Base-by-base conservation (phyloP, 345 rosid species). In the Draba incana region DNA sequence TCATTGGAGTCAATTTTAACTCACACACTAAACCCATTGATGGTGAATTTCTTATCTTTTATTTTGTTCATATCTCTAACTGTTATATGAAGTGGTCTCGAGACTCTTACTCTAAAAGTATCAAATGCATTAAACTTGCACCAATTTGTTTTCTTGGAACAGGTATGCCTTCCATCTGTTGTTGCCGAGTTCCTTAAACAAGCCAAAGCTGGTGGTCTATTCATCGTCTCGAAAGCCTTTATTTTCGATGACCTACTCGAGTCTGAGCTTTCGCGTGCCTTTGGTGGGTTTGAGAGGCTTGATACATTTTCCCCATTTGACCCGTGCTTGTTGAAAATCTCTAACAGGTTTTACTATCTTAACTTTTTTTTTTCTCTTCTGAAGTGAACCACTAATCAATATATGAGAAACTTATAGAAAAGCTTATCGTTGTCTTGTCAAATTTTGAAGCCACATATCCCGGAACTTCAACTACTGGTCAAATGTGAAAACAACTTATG, bases 271-370 rank as follows among this genome's bases (percentile, higher is more conserved):
- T 90, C 96, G 23, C 74, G 73, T 77, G 88, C 80, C 46, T 87
- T 76, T 78, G 92, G 91, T 30, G 96, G 98, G 48, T 57, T 77
- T 50, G 92, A 89, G 69, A 85, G 98, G 84, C 90, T 90, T 44
- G 97, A 90, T 76, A 84, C 80, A 81, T 92, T 92, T 80, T 92
- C 90, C 69, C 98, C 97, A 0, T 90, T 88, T 30, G 96, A 90
- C 55, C 97, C 93, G 0, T 90, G 88, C 69, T 81, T 90, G 81
- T 77, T 92, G 76, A 81, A 83, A 76, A 75, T 45, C 58, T 77
- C 84, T 9, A 88, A 83, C 84, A 88, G 93, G 97, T 92, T 7
- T 63, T 25, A 62, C 14, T 28, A 48, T 60, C 68, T 43, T 38
- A 7, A 41, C 68, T 64, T n/a, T n/a, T n/a, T 4, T 38, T 31